These are phyloP conservation scores for Cymbomonas tetramitiformis DNA, from an alignment of 139 green algal species.

Conservation along the genomic window DNA sequence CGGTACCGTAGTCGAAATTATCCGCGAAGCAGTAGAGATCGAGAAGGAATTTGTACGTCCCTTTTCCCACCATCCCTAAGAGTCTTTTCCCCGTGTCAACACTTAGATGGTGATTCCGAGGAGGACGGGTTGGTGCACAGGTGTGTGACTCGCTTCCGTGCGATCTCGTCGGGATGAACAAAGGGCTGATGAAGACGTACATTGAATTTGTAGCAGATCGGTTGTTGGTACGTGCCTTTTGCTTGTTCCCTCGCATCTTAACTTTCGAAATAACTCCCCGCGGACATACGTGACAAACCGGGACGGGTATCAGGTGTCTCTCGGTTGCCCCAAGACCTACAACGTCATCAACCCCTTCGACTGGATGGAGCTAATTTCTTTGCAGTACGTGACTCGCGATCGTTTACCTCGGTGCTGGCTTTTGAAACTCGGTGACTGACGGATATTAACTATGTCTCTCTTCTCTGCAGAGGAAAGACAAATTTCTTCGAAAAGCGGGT, in stretches of 20 bases:
- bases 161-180: slow-evolving; percentile 69
- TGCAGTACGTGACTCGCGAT: too few species aligned
- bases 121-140: too few species aligned
- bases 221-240: slow-evolving; percentile 79
- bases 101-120: too few species aligned
- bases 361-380: slow-evolving; percentile 87
- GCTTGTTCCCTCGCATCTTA: too few species aligned
- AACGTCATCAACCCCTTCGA: slow-evolving; percentile 78
- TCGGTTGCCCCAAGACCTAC: slow-evolving; percentile 56
- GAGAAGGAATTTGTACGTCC: slow-evolving; percentile 93
- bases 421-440: too few species aligned
- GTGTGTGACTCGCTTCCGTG: slow-evolving; percentile 51
- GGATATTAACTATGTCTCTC: too few species aligned
- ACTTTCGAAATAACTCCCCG: too few species aligned
- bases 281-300: too few species aligned
- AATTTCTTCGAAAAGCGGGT: slow-evolving; percentile 96
- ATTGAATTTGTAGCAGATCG: slow-evolving; percentile 89
- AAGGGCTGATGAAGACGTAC: slow-evolving; percentile 69
- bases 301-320: too few species aligned
- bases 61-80: too few species aligned
- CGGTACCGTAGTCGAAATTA: slow-evolving; percentile 58
- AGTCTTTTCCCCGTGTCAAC: too few species aligned
- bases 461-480: slow-evolving; percentile 69
- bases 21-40: slow-evolving; percentile 78
- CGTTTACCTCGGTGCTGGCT: too few species aligned